phyloP scores from a whole-genome alignment of 208 protist genomes.

The Trypanosoma avium region DNA sequence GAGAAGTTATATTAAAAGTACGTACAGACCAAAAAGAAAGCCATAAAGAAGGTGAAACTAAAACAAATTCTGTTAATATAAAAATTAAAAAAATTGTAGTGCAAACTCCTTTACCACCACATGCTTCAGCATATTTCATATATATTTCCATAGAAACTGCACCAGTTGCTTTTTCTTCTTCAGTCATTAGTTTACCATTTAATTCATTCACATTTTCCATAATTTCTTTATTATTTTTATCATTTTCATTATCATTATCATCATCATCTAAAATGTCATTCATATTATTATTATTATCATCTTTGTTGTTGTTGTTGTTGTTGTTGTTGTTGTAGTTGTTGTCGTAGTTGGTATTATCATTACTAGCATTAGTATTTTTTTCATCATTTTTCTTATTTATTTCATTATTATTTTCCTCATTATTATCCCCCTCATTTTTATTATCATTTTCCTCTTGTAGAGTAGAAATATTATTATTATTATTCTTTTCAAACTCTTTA shows the following conservation, averaged over 20 bases:
- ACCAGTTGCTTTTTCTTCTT: slow-evolving; percentile 61
- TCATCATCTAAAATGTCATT: neutral
- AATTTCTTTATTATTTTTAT: neutral
- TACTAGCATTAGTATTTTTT: neutral
- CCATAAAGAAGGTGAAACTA: slow-evolving; percentile 51
- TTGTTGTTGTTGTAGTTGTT: neutral
- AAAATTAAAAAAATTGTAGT: slow-evolving; percentile 56
- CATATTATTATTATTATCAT: neutral
- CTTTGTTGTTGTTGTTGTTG: neutral
- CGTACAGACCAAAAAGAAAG: slow-evolving; percentile 67
- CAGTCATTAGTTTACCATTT: slow-evolving; percentile 42
- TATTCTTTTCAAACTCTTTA: slow-evolving; percentile 9
- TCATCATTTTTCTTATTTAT: neutral
- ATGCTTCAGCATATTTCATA: slow-evolving; percentile 46
- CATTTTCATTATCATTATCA: neutral
- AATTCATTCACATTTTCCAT: neutral
- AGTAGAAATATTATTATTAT: too few species aligned
- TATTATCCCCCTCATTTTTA: neutral
- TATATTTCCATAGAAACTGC: slow-evolving; percentile 61
- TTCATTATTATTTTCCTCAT: neutral
- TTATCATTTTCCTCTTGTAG: neutral
- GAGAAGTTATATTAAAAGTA: slow-evolving; percentile 12
- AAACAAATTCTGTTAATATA: slow-evolving; percentile 49
- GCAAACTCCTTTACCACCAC: slow-evolving; percentile 45
- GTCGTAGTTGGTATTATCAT: neutral